Evolutionary conservation across 352 stramenopile species (phyloP), one percentile per base, ranked within the genome.

Genomic region (Phytophthora litchii): DNA sequence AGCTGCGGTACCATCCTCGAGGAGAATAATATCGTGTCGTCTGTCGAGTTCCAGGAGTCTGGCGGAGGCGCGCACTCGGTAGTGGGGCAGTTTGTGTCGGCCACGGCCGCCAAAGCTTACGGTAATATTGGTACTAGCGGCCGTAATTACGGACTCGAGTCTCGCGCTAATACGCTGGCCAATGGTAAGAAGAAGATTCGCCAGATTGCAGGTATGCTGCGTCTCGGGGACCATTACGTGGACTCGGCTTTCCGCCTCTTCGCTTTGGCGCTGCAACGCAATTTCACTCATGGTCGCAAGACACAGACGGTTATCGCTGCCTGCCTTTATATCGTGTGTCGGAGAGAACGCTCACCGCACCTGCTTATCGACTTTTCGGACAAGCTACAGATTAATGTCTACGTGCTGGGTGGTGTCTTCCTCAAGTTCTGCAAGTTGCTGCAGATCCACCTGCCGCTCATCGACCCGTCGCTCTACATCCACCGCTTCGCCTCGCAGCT

Each of bases 341-440:
- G 98, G 23, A 88, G 98, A 66, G 92, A 99, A 67, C 98, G 98
- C 60, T 98, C 91, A 59, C 96, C 98, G 54, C 97, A 99, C 64
- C 89, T 99, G 89, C 86, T 99, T 14, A 99, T 99, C 71, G 98
- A 99, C 78, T 99, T 99, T 70, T 96, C 82, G 12, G 98, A 99
- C 80, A 97, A 97, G 48, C 80, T 99, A 5, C 96, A 99, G 78
- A 95, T 99, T 64, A 93, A 91, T 56, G 87, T 96, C 32, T 96
- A 94, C 61, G 85, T 92, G 59, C 72, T 96, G 14, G 87, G 87
- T 19, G 85, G 83, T 36, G 83, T 93, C 19, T 96, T 96, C 54
- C 74, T 96, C 45, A 96, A 96, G 58, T 94, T 98, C 63, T 95
- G 94, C 56, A 90, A 96, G 46, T 64, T 98, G 37, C 66, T 98